phyloP scores from a whole-genome alignment of 768 basidiomycete genomes.

The Leccinellum albellum region DNA sequence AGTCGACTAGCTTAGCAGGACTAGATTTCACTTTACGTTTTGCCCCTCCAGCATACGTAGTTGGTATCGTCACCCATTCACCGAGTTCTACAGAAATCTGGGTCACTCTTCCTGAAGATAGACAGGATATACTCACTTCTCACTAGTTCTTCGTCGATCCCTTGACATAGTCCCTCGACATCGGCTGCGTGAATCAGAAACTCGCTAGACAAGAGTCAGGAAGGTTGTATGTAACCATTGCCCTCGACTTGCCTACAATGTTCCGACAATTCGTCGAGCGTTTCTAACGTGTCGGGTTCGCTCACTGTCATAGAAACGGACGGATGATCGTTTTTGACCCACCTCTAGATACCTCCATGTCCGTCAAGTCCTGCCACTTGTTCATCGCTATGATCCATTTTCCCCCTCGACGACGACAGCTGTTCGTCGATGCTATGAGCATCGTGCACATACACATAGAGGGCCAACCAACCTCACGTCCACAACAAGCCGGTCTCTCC shows the following conservation, averaged over 20 bases:
- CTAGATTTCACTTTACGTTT: conserved; percentile 49
- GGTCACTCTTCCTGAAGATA: conserved; percentile 10
- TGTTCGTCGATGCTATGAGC: conserved; percentile 28
- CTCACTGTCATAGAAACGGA: neutral
- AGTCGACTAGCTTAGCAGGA: neutral
- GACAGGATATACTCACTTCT: conserved; percentile 45
- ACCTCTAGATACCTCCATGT: conserved; percentile 90
- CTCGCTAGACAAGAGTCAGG: conserved; percentile 54
- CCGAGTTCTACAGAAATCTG: conserved; percentile 60
- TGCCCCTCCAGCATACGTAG: conserved; percentile 97
- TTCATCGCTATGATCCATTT: conserved; percentile 97
- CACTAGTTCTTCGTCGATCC: conserved; percentile 90
- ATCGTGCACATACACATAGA: neutral
- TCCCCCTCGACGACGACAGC: conserved; percentile 74
- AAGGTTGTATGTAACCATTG: neutral
- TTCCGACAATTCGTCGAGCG: conserved; percentile 68
- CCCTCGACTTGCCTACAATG: conserved; percentile 65
- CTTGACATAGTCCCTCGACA: conserved; percentile 95
- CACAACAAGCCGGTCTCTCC: conserved; percentile 86
- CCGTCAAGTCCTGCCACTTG: conserved; percentile 95
- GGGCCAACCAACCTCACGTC: conserved; percentile 74
- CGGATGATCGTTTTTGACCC: conserved; percentile 5
- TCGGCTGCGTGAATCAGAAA: conserved; percentile 98
- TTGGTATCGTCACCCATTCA: conserved; percentile 86
- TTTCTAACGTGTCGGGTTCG: conserved; percentile 46